Percentiles rank a stretch among this genome's conserved stretches.
phyloP scores from a whole-genome alignment of 768 basidiomycete species.

The Omphalotus guepiniiformis region DNA sequence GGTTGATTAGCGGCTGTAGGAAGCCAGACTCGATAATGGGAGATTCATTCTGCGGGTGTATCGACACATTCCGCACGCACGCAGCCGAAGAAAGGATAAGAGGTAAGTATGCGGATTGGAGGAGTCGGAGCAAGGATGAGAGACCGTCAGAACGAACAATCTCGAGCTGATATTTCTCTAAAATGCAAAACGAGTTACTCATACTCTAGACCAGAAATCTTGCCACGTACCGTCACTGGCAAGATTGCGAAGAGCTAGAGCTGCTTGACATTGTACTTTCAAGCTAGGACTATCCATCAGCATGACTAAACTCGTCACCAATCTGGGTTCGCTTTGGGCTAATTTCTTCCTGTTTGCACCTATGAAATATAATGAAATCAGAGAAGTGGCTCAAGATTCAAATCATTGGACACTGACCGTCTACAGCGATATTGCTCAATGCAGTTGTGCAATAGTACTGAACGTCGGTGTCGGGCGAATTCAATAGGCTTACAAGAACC shows the following conservation, averaged over 20 bases:
- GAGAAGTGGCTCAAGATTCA: conserved; percentile 1
- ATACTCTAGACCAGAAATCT: background rate
- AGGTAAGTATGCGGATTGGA: conserved; percentile 95
- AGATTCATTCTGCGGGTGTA: conserved; percentile 97
- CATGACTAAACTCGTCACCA: conserved; percentile 88
- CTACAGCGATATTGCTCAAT: conserved; percentile 96
- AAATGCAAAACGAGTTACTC: conserved; percentile 6
- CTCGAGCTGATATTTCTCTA: conserved; percentile 98
- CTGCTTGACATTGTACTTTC: conserved; percentile 99
- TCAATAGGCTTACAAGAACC: conserved; percentile 89
- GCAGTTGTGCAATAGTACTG: conserved; percentile 99
- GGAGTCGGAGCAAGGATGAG: conserved; percentile 84
- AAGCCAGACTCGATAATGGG: conserved; percentile 99
- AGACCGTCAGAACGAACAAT: conserved; percentile 96
- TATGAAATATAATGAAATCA: conserved; percentile 21
- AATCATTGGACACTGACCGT: conserved; percentile 45
- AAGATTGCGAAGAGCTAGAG: conserved; percentile 91
- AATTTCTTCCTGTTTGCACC: conserved; percentile 91
- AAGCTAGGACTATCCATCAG: conserved; percentile 97
- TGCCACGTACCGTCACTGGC: conserved; percentile 82
- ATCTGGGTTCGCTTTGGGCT: conserved; percentile 88
- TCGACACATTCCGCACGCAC: conserved; percentile 98
- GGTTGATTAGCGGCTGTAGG: conserved; percentile 90
- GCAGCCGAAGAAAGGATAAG: conserved; percentile 97
- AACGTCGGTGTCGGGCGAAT: conserved; percentile 97